These are phyloP conservation scores for Paecilomyces dactylethromorphus DNA, from an alignment of 2,329 filamentous ascomycete genomes.

Conservation along the genomic window DNA sequence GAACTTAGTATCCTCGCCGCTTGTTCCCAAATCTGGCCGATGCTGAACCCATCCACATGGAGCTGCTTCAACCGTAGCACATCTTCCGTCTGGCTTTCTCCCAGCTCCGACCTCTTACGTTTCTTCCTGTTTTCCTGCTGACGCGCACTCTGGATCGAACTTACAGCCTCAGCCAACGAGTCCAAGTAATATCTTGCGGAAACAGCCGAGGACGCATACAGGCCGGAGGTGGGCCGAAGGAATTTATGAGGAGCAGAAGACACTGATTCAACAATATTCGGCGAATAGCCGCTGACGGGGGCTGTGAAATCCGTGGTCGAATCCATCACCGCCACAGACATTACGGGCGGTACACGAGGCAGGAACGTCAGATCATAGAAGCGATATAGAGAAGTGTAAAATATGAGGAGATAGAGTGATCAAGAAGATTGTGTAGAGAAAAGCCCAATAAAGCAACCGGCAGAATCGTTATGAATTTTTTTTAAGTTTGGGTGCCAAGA, in stretches of 20 bases:
- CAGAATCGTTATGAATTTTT: not conserved
- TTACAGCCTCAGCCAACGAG: slow-evolving; percentile 65
- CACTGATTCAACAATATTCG: slow-evolving; percentile 27
- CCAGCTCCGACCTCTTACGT: slow-evolving; percentile 59
- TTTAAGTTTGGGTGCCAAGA: not conserved
- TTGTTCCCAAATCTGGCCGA: slow-evolving; percentile 91
- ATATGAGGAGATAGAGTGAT: not conserved
- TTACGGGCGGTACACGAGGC: not conserved
- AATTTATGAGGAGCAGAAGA: slow-evolving; percentile 63
- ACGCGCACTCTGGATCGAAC: slow-evolving; percentile 63
- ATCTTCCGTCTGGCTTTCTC: slow-evolving; percentile 38
- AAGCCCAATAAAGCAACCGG: not conserved
- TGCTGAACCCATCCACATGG: slow-evolving; percentile 79
- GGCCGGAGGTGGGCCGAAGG: slow-evolving; percentile 61
- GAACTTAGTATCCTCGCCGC: slow-evolving; percentile 73
- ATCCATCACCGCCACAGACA: not conserved
- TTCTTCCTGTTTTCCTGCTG: slow-evolving; percentile 66
- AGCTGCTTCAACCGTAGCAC: slow-evolving; percentile 75
- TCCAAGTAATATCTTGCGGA: slow-evolving; percentile 78
- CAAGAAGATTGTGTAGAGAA: not conserved
- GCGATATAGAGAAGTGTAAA: not conserved
- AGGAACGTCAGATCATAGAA: not conserved
- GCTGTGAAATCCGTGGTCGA: not conserved
- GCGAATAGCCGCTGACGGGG: not conserved
- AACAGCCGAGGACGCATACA: slow-evolving; percentile 64